Base-by-base conservation (phyloP, 768 basidiomycete species). In the Phlegmacium glaucopus region DNA sequence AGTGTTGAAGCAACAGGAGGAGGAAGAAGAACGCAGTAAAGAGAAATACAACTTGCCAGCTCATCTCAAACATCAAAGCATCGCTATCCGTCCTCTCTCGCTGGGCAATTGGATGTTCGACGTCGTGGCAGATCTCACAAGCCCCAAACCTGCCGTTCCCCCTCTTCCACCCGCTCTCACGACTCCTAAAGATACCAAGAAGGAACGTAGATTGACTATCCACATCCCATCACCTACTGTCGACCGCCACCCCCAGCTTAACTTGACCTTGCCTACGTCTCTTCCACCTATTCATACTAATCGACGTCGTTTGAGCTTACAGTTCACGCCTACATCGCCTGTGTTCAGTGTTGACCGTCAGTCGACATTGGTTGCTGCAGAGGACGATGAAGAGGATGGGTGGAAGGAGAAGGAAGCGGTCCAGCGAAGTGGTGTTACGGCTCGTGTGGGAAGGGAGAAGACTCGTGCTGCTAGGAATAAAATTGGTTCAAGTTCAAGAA, bases 71-170 rank as follows among this genome's bases (percentile, higher is more conserved):
- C 32, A 34, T 34, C 69, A 74, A 47, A 78, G 75, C 12, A 50
- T 65, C 49, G 62, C 77, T 35, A 52, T 80, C 26, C 78, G 83
- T 6, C 82, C 80, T 1, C 59, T 82, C 36, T 81, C 85, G 0
- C 68, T 85, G 17, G 82, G 83, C n/a, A 80, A 80, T 53, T 91
- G 90, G 90, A 90, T 90, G 89, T 78, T 89, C 48, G 87, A 92
- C 30, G 88, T 76, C 47, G 75, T 91, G 29, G 75, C 80, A 0
- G 87, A 87, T 39, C 66, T 90, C 15, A 82, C 83, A 1, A 56
- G 65, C 4, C 37, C 35, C 13, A 49, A 52, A n/a, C 44, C 49
- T 43, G 25, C 34, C 38, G 18, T n/a, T 35, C 48, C 44, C 9
- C 44, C 44, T 4, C 49, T 47, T 34, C 41, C 44, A 4, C 48